Conservation (phyloP, 1,139 yeast genomes). For the Geotrichum histeridarum region DNA sequence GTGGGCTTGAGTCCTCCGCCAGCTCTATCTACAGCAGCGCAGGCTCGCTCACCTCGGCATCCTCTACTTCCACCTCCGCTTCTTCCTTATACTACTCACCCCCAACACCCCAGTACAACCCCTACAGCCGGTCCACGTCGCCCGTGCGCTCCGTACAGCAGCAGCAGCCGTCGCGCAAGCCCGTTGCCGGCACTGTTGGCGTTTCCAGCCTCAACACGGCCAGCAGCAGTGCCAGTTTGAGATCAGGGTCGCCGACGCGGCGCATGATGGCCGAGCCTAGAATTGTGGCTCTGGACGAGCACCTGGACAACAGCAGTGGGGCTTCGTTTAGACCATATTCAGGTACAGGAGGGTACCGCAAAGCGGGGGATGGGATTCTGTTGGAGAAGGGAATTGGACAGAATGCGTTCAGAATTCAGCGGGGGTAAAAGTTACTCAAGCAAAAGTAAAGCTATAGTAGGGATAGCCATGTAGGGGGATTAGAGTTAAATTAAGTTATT, state of each 20-base stretch:
- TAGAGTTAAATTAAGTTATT: too few relatives aligned
- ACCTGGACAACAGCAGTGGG: slow-evolving; percentile 13
- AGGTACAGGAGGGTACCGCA: not conserved
- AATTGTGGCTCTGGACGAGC: slow-evolving; percentile 19
- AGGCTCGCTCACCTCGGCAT: slow-evolving; percentile 9
- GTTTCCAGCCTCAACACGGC: not conserved
- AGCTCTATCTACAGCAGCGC: slow-evolving; percentile 15
- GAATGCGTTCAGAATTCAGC: slow-evolving; percentile 22
- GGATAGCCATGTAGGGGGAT: too few relatives aligned
- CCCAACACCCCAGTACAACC: slow-evolving; percentile 14
- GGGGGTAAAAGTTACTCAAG: too few relatives aligned
- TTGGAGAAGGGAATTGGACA: slow-evolving; percentile 24
- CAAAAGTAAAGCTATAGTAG: too few relatives aligned
- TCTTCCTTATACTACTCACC: slow-evolving; percentile 5
- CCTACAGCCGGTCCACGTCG: slow-evolving; percentile 3
- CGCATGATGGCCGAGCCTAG: slow-evolving; percentile 16
- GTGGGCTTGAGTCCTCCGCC: slow-evolving; percentile 6
- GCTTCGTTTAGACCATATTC: slow-evolving; percentile 3
- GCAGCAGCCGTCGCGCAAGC: not conserved
- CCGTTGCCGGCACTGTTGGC: not conserved
- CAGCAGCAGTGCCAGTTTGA: not conserved
- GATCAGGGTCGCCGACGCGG: not conserved
- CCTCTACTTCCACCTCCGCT: slow-evolving; percentile 9
- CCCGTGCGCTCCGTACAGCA: too few relatives aligned
- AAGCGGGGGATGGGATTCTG: slow-evolving; percentile 5